Conservation (phyloP, 1,139 yeast genomes). For the Taphrina confusa region DNA sequence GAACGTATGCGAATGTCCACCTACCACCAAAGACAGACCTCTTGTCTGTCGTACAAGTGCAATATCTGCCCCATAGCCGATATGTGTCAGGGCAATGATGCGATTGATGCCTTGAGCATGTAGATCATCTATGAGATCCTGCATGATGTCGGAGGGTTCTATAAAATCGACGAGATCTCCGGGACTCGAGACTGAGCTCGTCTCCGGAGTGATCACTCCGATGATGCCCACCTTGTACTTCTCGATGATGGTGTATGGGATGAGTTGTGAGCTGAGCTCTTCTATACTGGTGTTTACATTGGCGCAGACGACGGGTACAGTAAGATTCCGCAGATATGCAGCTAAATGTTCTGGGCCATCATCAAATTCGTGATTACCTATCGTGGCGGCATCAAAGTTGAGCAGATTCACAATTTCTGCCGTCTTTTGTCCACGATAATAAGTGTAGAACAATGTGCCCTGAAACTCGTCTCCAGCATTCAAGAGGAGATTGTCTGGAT, state of each 20-base stretch:
- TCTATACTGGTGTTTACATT: slow-evolving; percentile 19
- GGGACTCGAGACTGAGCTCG: slow-evolving; percentile 24
- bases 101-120: slow-evolving; percentile 31
- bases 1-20: slow-evolving; percentile 31
- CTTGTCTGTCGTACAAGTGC: slow-evolving; percentile 17
- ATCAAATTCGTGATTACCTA: slow-evolving; percentile 34
- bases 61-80: slow-evolving; percentile 24
- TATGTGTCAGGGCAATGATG: slow-evolving; percentile 31
- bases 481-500: slow-evolving; percentile 27
- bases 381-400: slow-evolving; percentile 27
- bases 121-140: slow-evolving; percentile 41
- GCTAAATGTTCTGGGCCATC: slow-evolving; percentile 33
- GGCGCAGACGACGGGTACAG: slow-evolving; percentile 32
- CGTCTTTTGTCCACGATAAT: slow-evolving; percentile 30
- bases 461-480: slow-evolving; percentile 35
- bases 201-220: slow-evolving; percentile 30
- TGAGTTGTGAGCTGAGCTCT: slow-evolving; percentile 10
- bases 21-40: slow-evolving; percentile 29
- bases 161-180: slow-evolving; percentile 19
- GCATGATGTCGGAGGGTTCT: slow-evolving; percentile 42
- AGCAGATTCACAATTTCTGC: slow-evolving; percentile 25
- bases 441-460: slow-evolving; percentile 31
- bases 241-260: slow-evolving; percentile 13
- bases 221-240: slow-evolving; percentile 18
- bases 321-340: slow-evolving; percentile 19